A percentile compares a stretch with the other conserved stretches of the same genome.
These are phyloP conservation scores for Mycena belliarum DNA, from an alignment of 768 basidiomycete genomes.

Conservation along the genomic window DNA sequence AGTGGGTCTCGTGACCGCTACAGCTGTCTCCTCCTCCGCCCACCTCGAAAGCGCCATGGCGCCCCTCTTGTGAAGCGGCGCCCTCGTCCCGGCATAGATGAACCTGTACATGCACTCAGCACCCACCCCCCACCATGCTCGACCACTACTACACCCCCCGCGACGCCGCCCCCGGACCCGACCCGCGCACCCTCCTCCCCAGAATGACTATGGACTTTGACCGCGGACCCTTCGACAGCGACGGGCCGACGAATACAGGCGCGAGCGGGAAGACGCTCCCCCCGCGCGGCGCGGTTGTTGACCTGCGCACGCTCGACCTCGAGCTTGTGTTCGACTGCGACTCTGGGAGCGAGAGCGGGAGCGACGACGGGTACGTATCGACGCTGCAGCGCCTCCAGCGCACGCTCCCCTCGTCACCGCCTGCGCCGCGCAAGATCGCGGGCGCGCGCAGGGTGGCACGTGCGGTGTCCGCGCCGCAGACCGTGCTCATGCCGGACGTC, in stretches of 20 bases:
- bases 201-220: neutral
- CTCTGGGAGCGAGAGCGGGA: conserved; percentile 13
- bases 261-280: neutral
- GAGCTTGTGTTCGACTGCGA: conserved; percentile 22
- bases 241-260: too few species aligned
- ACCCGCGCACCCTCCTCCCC: neutral
- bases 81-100: neutral
- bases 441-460: conserved; percentile 15
- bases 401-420: neutral
- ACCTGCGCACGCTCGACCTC: conserved; percentile 17
- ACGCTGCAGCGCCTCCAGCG: conserved; percentile 16
- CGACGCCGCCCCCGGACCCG: conserved; percentile 15
- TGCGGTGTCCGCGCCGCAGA: conserved; percentile 6
- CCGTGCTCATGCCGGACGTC: neutral
- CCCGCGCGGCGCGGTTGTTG: neutral
- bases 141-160: neutral
- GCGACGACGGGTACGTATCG: conserved; percentile 21
- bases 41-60: neutral
- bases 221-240: neutral
- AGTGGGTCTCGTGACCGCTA: too few species aligned
- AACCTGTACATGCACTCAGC: neutral
- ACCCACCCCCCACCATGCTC: neutral
- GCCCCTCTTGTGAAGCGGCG: neutral
- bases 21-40: neutral
- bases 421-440: conserved; percentile 11